Base-by-base conservation (phyloP, 177 flowering plant species). In the Vitis hybrid region DNA sequence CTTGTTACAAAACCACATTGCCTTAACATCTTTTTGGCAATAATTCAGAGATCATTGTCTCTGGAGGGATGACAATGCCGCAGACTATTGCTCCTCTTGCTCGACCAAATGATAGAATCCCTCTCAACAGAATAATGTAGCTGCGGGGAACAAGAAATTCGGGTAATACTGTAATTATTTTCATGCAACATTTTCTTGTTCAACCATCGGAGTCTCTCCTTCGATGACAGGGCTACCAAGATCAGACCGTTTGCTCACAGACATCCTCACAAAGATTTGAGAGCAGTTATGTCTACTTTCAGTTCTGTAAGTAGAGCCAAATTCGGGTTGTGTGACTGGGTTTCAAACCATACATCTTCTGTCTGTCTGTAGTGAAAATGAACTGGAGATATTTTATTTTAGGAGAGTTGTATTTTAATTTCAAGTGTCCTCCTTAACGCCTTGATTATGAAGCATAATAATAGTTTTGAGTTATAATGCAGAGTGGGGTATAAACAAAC, bases 31-130 rank as follows among this genome's bases (percentile, higher is more conserved):
- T 63, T 40, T 68, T 50, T 73, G 70, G 24, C 5, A 69, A 78
- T 64, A 54, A 40, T 79, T 75, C 94, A 92, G 98, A 93, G 83
- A 91, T 93, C 46, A 90, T 93, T 66, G 93, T 93, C 58, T 93
- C 98, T n/a, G 94, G 90, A n/a, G 98, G 98, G 10, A 93, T 93
- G 98, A 85, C 98, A 57, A 93, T 93, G 98, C 98, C 98, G 14
- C 92, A 93, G 60, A 62, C 76, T 46, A 89, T 93, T 57, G 73
- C 98, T 76, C 86, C 88, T 56, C 17, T 71, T 72, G 69, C 83
- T 63, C 87, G 84, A 19, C 92, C 57, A 61, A 73, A 62, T 60
- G 92, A 88, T 50, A 84, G 86, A 66, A 83, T 85, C 69, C 88
- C 88, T 49, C 70, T 88, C 58, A 87, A 78, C 78, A 85, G 97